phyloP scores from a whole-genome alignment of 1,284 basidiomycete genomes.

The Ganoderma lucidum region DNA sequence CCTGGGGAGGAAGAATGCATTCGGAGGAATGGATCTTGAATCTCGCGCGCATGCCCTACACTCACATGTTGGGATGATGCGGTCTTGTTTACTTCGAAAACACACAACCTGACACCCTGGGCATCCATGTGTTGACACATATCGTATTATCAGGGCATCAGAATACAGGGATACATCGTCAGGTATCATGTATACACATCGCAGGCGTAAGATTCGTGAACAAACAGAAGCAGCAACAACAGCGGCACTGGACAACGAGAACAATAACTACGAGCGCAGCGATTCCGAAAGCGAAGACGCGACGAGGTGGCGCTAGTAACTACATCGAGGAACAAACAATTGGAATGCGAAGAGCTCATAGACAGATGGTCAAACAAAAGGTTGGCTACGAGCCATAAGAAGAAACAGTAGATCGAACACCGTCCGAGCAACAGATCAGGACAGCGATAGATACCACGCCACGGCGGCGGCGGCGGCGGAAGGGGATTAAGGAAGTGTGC shows the following conservation, averaged over 20 bases:
- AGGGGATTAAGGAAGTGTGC: constrained; percentile 22
- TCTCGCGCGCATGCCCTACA: neutral
- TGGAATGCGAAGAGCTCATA: constrained; percentile 3
- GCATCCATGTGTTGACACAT: constrained; percentile 2
- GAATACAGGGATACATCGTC: constrained; percentile 29
- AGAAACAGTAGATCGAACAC: constrained; percentile 26
- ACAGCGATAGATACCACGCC: constrained; percentile 29
- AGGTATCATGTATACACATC: constrained; percentile 26
- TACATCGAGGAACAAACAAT: constrained; percentile 6
- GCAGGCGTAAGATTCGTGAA: constrained; percentile 29
- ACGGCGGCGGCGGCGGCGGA: constrained; percentile 19
- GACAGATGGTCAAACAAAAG: constrained; percentile 8
- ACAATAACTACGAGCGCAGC: constrained; percentile 12
- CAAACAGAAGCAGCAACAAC: constrained; percentile 25
- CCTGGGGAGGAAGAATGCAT: neutral
- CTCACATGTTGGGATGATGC: neutral
- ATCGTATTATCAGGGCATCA: constrained; percentile 17
- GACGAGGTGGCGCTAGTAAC: neutral
- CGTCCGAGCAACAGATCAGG: constrained; percentile 25
- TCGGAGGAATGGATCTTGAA: neutral
- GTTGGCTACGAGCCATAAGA: constrained; percentile 3
- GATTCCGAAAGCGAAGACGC: constrained; percentile 15
- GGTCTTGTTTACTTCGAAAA: neutral
- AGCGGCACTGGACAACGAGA: constrained; percentile 25
- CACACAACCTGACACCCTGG: neutral